phyloP scores from a whole-genome alignment of 768 basidiomycete species.

The Aureoboletus auriporus region DNA sequence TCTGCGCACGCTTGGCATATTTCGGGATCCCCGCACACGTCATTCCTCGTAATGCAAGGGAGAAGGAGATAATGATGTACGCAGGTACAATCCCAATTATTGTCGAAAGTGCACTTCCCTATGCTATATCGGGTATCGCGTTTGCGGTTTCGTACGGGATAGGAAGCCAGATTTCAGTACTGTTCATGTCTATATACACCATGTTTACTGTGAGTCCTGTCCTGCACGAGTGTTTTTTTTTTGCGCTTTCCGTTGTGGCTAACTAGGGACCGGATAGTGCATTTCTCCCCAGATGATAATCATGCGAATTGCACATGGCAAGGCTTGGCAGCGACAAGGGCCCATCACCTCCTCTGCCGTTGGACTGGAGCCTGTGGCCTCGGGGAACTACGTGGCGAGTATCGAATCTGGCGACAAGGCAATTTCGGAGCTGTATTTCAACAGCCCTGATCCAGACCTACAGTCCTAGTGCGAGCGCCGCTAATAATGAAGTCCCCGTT shows the following conservation, averaged over 20 bases:
- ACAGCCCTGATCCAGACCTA: background rate
- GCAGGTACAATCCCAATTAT: conserved; percentile 1
- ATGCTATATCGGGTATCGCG: conserved; percentile 6
- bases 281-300: conserved; percentile 11
- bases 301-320: conserved; percentile 5
- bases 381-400: no score
- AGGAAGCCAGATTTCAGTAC: background rate
- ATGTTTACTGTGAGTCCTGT: conserved; percentile 8
- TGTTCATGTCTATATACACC: conserved; percentile 7
- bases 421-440: background rate
- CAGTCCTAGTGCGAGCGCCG: no score
- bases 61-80: background rate
- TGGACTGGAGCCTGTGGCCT: background rate
- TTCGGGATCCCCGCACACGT: background rate
- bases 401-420: background rate
- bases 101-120: conserved; percentile 12
- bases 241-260: background rate
- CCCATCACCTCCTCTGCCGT: background rate
- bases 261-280: background rate
- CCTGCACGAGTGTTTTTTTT: background rate
- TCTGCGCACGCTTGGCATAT: conserved; percentile 7
- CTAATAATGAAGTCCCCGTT: no score
- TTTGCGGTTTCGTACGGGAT: conserved; percentile 7
- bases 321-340: conserved; percentile 1
- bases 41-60: no score